These are phyloP conservation scores for Vitis riparia DNA, from an alignment of 164 flowering plant genomes.

Conservation along the genomic window DNA sequence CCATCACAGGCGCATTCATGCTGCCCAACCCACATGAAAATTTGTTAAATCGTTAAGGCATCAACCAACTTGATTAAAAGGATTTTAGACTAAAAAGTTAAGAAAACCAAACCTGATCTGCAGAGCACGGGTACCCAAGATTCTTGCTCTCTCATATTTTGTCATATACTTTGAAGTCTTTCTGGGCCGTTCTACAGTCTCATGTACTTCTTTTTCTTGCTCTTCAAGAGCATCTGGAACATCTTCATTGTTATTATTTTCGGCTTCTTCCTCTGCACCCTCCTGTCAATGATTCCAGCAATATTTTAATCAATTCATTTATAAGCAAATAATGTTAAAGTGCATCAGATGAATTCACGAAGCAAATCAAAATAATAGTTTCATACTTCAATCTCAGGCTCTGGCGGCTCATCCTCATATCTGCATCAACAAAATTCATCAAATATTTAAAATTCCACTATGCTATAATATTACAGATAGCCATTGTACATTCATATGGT, in stretches of 20 bases:
- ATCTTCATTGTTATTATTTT: slow-evolving; percentile 31
- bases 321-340: neutral
- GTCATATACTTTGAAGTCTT: slow-evolving; percentile 49
- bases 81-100: neutral
- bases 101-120: slow-evolving; percentile 34
- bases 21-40: slow-evolving; percentile 20
- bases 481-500: neutral
- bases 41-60: neutral
- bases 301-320: slow-evolving; percentile 4
- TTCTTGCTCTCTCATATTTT: slow-evolving; percentile 46
- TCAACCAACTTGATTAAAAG: neutral
- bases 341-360: neutral
- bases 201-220: slow-evolving; percentile 28
- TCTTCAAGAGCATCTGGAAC: slow-evolving; percentile 24
- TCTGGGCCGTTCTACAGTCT: slow-evolving; percentile 22
- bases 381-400: slow-evolving; percentile 76
- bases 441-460: neutral
- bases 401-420: slow-evolving; percentile 80
- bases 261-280: slow-evolving; percentile 41
- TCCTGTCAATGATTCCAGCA: slow-evolving; percentile 25
- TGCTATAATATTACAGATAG: neutral
- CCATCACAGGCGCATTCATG: slow-evolving; percentile 64
- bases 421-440: slow-evolving; percentile 27
- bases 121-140: slow-evolving; percentile 46
- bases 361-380: neutral